A percentile compares a stretch with the other conserved stretches of the same genome.
phyloP scores from a whole-genome alignment of 2,329 filamentous ascomycete species.

The Hymenoscyphus scutula region DNA sequence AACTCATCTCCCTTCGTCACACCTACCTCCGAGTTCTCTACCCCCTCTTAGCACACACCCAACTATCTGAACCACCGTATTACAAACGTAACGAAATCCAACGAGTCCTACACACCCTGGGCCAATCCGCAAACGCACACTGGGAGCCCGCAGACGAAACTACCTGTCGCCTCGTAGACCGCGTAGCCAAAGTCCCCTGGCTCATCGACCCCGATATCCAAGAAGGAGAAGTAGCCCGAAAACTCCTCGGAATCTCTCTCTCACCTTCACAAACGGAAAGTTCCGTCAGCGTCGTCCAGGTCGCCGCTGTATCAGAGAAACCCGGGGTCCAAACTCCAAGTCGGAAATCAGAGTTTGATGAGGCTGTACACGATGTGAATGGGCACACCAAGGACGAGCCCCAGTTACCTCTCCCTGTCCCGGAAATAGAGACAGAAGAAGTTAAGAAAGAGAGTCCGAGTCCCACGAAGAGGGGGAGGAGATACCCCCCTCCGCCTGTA shows the following conservation, averaged over 20 bases:
- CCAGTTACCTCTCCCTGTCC: too few relatives aligned
- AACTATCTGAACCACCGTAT: slow-evolving; percentile 79
- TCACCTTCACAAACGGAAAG: slow-evolving; percentile 65
- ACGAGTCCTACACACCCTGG: slow-evolving; percentile 70
- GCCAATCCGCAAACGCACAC: slow-evolving; percentile 64
- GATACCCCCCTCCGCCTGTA: slow-evolving; percentile 30
- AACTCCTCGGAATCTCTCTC: slow-evolving; percentile 69
- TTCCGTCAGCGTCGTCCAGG: slow-evolving; percentile 71
- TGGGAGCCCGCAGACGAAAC: slow-evolving; percentile 81
- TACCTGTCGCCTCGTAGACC: slow-evolving; percentile 70
- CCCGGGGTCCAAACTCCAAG: slow-evolving; percentile 81
- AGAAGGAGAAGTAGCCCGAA: slow-evolving; percentile 50
- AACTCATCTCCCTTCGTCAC: slow-evolving; percentile 73
- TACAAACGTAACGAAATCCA: slow-evolving; percentile 89
- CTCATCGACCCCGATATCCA: slow-evolving; percentile 47
- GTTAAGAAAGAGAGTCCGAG: slow-evolving; percentile 22
- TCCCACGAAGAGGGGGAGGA: slow-evolving; percentile 26
- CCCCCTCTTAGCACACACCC: slow-evolving; percentile 86
- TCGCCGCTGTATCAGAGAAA: slow-evolving; percentile 77
- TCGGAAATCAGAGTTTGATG: slow-evolving; percentile 44
- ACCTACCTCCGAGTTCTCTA: slow-evolving; percentile 93
- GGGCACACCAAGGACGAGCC: slow-evolving; percentile 12
- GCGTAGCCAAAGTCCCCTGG: slow-evolving; percentile 73
- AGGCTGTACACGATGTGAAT: slow-evolving; percentile 27
- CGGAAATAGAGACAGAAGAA: slow-evolving; percentile 9